phyloP scores from a whole-genome alignment of 2,329 filamentous ascomycete genomes.

The Trichocomaceae sp. region DNA sequence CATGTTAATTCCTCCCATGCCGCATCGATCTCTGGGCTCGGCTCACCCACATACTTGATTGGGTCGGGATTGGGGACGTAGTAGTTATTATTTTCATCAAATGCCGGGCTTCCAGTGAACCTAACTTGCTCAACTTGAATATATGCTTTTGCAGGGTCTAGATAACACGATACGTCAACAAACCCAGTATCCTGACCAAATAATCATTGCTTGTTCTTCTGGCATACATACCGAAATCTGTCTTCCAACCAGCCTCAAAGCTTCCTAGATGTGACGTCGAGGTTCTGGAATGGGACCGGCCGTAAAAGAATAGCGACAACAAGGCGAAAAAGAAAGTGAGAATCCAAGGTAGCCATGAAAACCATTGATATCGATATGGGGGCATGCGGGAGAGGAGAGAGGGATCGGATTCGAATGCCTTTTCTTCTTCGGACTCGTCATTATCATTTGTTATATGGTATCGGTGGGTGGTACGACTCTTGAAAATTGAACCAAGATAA shows the following conservation, averaged over 20 bases:
- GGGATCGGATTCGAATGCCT: not conserved
- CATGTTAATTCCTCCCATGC: slow-evolving; percentile 2
- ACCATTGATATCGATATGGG: too few species aligned
- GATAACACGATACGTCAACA: too few species aligned
- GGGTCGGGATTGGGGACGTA: not conserved
- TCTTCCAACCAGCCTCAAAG: slow-evolving; percentile 2
- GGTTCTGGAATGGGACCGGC: too few species aligned
- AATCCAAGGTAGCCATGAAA: not conserved
- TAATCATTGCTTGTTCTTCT: not conserved
- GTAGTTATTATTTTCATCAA: slow-evolving; percentile 1
- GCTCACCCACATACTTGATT: slow-evolving; percentile 1
- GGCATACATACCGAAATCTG: not conserved
- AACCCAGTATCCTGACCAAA: too few species aligned
- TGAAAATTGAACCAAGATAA: too few species aligned
- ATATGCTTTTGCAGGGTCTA: too few species aligned
- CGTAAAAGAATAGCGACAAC: too few species aligned
- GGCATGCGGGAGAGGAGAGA: too few species aligned
- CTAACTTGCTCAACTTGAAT: not conserved
- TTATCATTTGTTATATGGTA: too few species aligned
- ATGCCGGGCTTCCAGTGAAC: slow-evolving; percentile 3
- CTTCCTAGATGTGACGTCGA: not conserved
- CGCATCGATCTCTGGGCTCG: slow-evolving; percentile 1
- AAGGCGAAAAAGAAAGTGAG: too few species aligned
- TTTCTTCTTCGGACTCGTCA: slow-evolving; percentile 3
- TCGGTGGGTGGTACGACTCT: too few species aligned